These are phyloP conservation scores for Tetrahymena borealis DNA, from an alignment of 73 alveolate species.

Conservation along the genomic window DNA sequence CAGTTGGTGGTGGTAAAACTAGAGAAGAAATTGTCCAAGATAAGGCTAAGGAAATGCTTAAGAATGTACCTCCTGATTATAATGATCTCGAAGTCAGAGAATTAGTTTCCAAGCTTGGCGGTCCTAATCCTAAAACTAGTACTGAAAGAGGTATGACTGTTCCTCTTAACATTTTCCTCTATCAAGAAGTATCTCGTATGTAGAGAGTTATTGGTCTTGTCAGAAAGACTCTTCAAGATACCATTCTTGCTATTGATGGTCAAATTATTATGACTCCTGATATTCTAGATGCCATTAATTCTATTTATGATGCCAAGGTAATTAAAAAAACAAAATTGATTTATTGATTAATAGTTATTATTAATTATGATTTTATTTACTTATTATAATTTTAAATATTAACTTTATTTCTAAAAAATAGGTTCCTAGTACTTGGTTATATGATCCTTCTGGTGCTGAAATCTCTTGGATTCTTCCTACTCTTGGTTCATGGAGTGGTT, in stretches of 20 bases:
- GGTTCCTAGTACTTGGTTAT: conserved; percentile 93
- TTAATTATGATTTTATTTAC: too few relatives aligned
- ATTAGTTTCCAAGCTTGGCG: conserved; percentile 70
- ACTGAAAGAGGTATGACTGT: conserved; percentile 95
- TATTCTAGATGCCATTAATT: conserved; percentile 83
- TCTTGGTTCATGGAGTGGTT: conserved; percentile 97
- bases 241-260: conserved; percentile 98
- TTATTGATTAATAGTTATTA: too few relatives aligned
- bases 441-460: conserved; percentile 99
- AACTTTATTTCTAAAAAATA: background rate
- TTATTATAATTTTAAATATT: too few relatives aligned
- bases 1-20: conserved; percentile 96
- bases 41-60: conserved; percentile 54
- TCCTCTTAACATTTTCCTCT: conserved; percentile 98
- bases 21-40: conserved; percentile 73
- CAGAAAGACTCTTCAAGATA: conserved; percentile 79
- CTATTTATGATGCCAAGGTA: conserved; percentile 87
- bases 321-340: too few relatives aligned
- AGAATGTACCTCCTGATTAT: conserved; percentile 89
- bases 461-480: conserved; percentile 98
- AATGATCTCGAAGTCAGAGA: conserved; percentile 89
- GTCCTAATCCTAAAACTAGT: conserved; percentile 72
- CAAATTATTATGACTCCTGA: conserved; percentile 99
- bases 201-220: conserved; percentile 85
- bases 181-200: conserved; percentile 90